These are phyloP conservation scores for Phlebiopsis gigantea DNA, from an alignment of 768 basidiomycete species.

Conservation along the genomic window DNA sequence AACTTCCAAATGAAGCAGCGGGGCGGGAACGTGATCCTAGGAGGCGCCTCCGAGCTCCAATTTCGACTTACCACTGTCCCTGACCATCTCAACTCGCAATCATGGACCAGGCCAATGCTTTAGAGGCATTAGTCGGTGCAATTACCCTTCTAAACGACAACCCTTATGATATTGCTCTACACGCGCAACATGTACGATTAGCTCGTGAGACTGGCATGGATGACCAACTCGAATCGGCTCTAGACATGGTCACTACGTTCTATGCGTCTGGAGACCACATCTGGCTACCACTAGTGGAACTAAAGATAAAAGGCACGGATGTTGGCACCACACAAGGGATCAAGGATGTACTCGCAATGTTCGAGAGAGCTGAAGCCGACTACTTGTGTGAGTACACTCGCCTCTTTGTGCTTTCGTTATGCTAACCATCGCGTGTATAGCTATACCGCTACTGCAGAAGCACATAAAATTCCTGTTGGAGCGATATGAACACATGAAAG, in stretches of 20 bases:
- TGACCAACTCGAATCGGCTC: slow-evolving; percentile 53
- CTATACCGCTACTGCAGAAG: slow-evolving; percentile 66
- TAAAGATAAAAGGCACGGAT: slow-evolving; percentile 45
- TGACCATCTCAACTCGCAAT: background rate
- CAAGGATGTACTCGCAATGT: slow-evolving; percentile 54
- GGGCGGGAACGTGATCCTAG: background rate
- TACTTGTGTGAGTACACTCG: slow-evolving; percentile 63
- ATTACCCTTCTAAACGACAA: slow-evolving; percentile 53
- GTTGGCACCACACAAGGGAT: slow-evolving; percentile 48
- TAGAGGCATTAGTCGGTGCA: slow-evolving; percentile 59
- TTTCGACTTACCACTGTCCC: background rate
- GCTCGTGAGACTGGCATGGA: slow-evolving; percentile 53
- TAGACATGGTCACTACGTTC: slow-evolving; percentile 60
- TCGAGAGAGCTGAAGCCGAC: slow-evolving; percentile 63
- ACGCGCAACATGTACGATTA: slow-evolving; percentile 62
- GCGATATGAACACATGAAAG: slow-evolving; percentile 30
- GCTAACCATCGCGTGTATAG: slow-evolving; percentile 32
- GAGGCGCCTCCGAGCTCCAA: background rate
- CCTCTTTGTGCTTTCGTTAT: background rate
- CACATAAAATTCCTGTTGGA: slow-evolving; percentile 60
- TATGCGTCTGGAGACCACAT: slow-evolving; percentile 64
- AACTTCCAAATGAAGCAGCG: background rate
- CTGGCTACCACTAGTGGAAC: slow-evolving; percentile 66
- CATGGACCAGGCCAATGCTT: slow-evolving; percentile 45
- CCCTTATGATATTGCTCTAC: slow-evolving; percentile 58